Conservation (phyloP, 306 rosid genomes). For the Medicago arabica region DNA sequence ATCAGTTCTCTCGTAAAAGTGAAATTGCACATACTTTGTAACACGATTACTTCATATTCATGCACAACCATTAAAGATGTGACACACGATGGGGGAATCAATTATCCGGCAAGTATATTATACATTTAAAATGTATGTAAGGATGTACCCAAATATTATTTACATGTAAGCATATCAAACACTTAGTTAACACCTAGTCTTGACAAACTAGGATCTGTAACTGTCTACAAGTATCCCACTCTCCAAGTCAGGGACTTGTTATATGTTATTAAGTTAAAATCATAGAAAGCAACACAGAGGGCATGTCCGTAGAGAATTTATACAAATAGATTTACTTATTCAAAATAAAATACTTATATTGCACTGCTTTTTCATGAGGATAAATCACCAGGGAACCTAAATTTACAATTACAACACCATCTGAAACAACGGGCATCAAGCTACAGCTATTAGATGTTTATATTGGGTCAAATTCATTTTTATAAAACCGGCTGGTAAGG, state of each 20-base stretch:
- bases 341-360: not conserved
- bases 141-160: not conserved
- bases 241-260: not conserved
- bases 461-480: too few species aligned
- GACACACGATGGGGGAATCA: not conserved
- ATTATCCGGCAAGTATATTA: not conserved
- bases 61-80: not conserved
- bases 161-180: not conserved
- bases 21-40: not conserved
- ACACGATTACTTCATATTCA: not conserved
- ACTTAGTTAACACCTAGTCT: not conserved
- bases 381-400: not conserved
- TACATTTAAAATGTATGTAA: slow-evolving; percentile 1
- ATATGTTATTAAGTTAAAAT: not conserved
- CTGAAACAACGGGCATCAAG: not conserved
- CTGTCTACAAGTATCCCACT: not conserved
- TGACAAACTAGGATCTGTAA: not conserved
- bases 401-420: not conserved
- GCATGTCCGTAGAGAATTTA: not conserved
- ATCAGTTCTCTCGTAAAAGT: not conserved
- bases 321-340: not conserved
- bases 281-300: slow-evolving; percentile 19
- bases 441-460: not conserved
- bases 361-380: not conserved
- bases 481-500: too few species aligned